These are phyloP conservation scores for Lasiosphaeria miniovina DNA, from an alignment of 495 filamentous ascomycete genomes.

Conservation along the genomic window DNA sequence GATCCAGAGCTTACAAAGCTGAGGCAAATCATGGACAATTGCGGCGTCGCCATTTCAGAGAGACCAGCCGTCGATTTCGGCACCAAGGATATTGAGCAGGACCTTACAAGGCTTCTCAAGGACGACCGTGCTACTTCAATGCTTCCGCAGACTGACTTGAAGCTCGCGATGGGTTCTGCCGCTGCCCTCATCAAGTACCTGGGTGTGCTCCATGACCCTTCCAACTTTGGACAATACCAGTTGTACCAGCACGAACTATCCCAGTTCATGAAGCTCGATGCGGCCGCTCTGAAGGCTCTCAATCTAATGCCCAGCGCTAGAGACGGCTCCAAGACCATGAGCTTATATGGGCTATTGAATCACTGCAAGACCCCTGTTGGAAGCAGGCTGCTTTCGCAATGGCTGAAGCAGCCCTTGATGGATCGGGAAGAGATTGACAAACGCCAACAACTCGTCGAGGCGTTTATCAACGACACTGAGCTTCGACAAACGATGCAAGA, in stretches of 20 bases:
- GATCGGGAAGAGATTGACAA: constrained; percentile 83
- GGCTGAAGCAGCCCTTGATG: constrained; percentile 98
- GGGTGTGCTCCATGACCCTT: constrained; percentile 81
- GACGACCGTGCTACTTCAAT: constrained; percentile 75
- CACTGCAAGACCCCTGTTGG: constrained; percentile 97
- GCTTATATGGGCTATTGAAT: constrained; percentile 87
- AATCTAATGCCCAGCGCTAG: constrained; percentile 96
- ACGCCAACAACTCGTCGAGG: constrained; percentile 90
- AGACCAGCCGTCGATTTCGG: constrained; percentile 74
- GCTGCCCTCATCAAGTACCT: constrained; percentile 94
- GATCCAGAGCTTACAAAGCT: constrained; percentile 90
- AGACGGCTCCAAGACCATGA: constrained; percentile 97
- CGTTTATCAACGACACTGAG: constrained; percentile 90
- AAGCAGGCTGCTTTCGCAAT: constrained; percentile 86
- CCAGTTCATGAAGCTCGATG: constrained; percentile 98
- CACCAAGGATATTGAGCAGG: constrained; percentile 92
- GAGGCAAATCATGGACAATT: constrained; percentile 81
- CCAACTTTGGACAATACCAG: constrained; percentile 95
- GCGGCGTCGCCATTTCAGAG: constrained; percentile 84
- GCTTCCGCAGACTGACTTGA: constrained; percentile 88
- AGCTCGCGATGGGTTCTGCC: constrained; percentile 94
- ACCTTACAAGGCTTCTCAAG: constrained; percentile 78
- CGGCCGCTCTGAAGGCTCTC: constrained; percentile 86
- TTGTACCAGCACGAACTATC: constrained; percentile 96
- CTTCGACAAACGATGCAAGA: constrained; percentile 97